Evolutionary conservation across 495 filamentous ascomycete genomes (phyloP).

Genomic region (Aspergillus cavernicola): DNA sequence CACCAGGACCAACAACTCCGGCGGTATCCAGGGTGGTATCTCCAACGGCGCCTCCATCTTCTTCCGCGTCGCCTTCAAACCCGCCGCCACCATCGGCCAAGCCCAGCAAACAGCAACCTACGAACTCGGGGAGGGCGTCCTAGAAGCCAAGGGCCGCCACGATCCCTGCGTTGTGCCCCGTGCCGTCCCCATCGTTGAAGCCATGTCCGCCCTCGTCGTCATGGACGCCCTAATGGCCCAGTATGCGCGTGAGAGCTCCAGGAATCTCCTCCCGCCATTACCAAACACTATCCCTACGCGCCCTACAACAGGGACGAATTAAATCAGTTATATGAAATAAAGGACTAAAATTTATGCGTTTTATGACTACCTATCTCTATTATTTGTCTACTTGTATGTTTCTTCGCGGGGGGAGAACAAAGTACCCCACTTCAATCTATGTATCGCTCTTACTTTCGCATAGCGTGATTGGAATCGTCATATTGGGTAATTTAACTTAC

Average conservation of each 20-base stretch:
- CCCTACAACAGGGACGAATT: constrained; percentile 14
- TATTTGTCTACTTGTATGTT: neutral
- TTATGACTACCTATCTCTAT: neutral
- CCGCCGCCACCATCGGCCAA: constrained; percentile 91
- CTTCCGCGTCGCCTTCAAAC: constrained; percentile 95
- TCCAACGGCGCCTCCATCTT: constrained; percentile 92
- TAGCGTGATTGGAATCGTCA: constrained; percentile 6
- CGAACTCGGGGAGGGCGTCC: constrained; percentile 64
- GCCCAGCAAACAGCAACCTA: constrained; percentile 84
- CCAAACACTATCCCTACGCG: constrained; percentile 36
- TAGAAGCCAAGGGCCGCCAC: constrained; percentile 93
- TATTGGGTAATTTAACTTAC: constrained; percentile 1
- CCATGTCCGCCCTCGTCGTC: constrained; percentile 87
- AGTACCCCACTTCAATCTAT: neutral
- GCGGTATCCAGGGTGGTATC: constrained; percentile 95
- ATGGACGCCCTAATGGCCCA: constrained; percentile 92
- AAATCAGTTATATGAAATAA: neutral
- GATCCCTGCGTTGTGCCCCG: constrained; percentile 94
- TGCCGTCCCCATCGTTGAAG: constrained; percentile 93
- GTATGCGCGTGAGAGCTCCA: constrained; percentile 58
- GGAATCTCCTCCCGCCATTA: constrained; percentile 39
- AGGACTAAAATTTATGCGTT: neutral
- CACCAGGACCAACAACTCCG: constrained; percentile 94
- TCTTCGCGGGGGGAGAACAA: too few species aligned
- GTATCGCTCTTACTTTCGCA: neutral